Percentiles rank a stretch among this genome's conserved stretches.
Evolutionary conservation across 2,329 filamentous ascomycete species (phyloP).

Genomic region (Colletotrichum sp.): DNA sequence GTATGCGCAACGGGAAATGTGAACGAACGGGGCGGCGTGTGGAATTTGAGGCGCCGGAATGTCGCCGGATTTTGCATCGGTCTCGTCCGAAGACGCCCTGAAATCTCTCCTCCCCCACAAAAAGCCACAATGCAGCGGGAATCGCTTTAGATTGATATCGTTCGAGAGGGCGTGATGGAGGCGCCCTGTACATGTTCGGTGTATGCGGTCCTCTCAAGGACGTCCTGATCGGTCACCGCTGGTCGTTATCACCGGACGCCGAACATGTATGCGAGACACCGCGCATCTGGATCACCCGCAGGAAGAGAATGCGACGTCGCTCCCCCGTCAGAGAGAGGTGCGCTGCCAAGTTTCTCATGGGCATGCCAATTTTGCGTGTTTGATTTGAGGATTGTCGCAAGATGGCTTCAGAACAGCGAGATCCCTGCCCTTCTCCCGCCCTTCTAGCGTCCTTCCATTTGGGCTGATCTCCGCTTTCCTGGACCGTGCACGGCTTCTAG

Average conservation of each 20-base stretch:
- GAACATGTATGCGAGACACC: neutral
- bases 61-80: neutral
- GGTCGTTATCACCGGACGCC: neutral
- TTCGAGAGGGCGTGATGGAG: neutral
- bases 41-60: neutral
- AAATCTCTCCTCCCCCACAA: neutral
- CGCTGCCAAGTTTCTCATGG: neutral
- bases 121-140: neutral
- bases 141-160: neutral
- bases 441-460: slow-evolving; percentile 13
- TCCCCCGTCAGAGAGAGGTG: neutral
- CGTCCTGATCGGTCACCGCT: neutral
- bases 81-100: neutral
- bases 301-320: neutral
- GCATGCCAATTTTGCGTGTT: neutral
- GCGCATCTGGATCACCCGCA: neutral
- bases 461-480: neutral
- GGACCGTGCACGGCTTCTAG: neutral
- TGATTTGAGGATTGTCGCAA: neutral
- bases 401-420: neutral
- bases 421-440: neutral
- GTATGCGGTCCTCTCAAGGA: neutral
- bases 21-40: neutral
- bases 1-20: neutral
- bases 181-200: neutral